Evolutionary conservation across 257 asterid genomes (phyloP).

Genomic region (Buddleja alternifolia): DNA sequence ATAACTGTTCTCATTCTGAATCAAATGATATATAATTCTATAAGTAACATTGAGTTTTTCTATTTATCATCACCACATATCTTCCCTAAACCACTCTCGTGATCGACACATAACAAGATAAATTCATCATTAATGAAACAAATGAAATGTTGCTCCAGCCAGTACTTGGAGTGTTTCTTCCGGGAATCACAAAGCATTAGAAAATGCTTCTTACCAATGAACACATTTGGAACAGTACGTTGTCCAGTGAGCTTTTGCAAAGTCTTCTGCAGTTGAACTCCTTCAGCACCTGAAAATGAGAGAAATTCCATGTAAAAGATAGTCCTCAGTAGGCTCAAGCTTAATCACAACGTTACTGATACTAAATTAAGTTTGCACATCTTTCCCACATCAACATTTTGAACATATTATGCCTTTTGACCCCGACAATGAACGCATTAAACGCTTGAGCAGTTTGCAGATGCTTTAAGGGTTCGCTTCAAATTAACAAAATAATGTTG

Average conservation of each 20-base stretch:
- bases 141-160: slow-evolving; percentile 8
- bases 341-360: not conserved
- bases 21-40: not conserved
- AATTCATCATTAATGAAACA: not conserved
- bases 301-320: not conserved
- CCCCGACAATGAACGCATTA: too few species aligned
- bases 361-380: not conserved
- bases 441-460: too few species aligned
- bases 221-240: slow-evolving; percentile 70
- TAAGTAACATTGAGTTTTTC: not conserved
- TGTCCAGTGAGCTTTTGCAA: slow-evolving; percentile 70
- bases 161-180: not conserved
- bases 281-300: slow-evolving; percentile 60
- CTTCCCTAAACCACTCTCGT: not conserved
- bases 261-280: slow-evolving; percentile 59
- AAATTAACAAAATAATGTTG: not conserved
- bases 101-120: not conserved
- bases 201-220: slow-evolving; percentile 51
- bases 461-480: not conserved
- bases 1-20: not conserved
- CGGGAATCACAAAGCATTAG: not conserved
- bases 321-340: not conserved
- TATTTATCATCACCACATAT: not conserved
- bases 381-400: not conserved
- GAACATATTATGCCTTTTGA: too few species aligned